These are phyloP conservation scores for Coffea humblotiana DNA, from an alignment of 305 asterid species.

Conservation along the genomic window DNA sequence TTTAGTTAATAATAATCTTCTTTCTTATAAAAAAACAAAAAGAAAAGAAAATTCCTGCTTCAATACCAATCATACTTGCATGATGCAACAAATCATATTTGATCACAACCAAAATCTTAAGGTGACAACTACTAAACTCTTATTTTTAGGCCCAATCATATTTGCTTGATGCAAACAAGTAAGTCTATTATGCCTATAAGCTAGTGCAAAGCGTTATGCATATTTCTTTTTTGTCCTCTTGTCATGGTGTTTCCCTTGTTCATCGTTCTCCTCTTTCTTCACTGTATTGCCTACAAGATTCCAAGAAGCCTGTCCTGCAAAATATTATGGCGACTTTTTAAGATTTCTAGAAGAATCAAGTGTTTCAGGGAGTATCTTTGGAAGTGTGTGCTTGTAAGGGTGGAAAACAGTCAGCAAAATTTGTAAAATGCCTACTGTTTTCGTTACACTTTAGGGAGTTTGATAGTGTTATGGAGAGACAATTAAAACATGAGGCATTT, in stretches of 20 bases:
- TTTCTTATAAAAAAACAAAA: too few species aligned
- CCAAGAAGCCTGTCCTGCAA: neutral
- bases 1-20: too few species aligned
- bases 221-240: neutral
- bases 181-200: neutral
- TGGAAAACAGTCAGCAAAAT: neutral
- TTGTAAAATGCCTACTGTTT: neutral
- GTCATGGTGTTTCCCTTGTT: neutral
- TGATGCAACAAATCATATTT: too few species aligned
- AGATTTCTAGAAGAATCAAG: neutral
- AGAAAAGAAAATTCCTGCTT: too few species aligned
- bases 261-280: neutral
- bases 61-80: too few species aligned
- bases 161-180: neutral
- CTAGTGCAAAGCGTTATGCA: too few species aligned
- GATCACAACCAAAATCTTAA: neutral
- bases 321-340: neutral
- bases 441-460: too few species aligned
- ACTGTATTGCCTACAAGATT: neutral
- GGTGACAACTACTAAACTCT: neutral
- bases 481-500: neutral
- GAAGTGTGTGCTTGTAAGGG: neutral
- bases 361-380: neutral
- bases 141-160: neutral
- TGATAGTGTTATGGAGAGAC: too few species aligned